Evolutionary conservation across 1,139 yeast genomes (phyloP).

Genomic region (Nakaseomyces nivariensis): DNA sequence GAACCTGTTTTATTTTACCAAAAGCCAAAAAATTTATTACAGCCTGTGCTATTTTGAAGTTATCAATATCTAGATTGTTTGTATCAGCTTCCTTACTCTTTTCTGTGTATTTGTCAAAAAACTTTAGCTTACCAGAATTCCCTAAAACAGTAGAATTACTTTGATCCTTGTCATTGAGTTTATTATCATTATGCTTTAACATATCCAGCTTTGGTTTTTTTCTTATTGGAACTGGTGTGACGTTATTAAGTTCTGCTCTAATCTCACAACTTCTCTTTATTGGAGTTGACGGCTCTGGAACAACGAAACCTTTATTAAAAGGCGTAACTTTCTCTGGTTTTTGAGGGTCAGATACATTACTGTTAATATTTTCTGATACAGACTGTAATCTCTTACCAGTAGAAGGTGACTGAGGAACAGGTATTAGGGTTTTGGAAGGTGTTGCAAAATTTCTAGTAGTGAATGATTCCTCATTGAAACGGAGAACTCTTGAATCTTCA

Average conservation of each 20-base stretch:
- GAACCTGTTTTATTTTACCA: background rate
- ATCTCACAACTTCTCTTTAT: background rate
- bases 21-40: too few relatives aligned
- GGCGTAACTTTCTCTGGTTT: background rate
- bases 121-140: background rate
- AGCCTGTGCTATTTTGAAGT: background rate
- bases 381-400: background rate
- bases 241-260: background rate
- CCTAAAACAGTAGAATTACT: background rate
- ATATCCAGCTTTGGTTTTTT: background rate
- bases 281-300: background rate
- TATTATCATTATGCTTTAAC: too few relatives aligned
- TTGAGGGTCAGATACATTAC: too few relatives aligned
- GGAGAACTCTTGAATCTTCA: background rate
- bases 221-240: background rate
- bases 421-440: constrained; percentile 2
- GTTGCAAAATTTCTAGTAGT: background rate
- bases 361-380: background rate
- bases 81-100: background rate
- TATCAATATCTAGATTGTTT: background rate
- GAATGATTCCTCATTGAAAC: background rate
- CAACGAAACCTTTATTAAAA: background rate
- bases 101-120: background rate
- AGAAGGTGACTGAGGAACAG: constrained; percentile 2
- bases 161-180: too few relatives aligned